These are phyloP conservation scores for Naematelia aurantialba DNA, from an alignment of 768 basidiomycete species.

Conservation along the genomic window DNA sequence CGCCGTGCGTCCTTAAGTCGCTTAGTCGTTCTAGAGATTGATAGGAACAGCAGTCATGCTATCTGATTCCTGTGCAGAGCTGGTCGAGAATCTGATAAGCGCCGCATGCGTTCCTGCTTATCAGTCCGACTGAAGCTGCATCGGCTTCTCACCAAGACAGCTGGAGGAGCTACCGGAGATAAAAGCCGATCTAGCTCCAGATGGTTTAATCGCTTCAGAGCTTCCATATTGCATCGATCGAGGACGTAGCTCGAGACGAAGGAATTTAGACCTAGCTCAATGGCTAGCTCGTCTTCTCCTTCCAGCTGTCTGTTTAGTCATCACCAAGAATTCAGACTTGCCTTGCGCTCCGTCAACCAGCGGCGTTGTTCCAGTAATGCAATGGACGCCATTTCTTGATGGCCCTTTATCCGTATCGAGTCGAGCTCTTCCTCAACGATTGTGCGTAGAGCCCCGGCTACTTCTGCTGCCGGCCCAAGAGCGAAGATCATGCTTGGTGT, in stretches of 20 bases:
- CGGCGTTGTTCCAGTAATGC: not conserved
- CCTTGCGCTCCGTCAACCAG: not conserved
- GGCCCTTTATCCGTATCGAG: not conserved
- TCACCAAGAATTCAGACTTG: not conserved
- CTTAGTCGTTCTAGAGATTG: too few species aligned
- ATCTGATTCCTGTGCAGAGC: too few species aligned
- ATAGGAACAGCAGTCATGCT: too few species aligned
- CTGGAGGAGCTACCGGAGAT: not conserved
- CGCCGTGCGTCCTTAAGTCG: too few species aligned
- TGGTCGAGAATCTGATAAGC: too few species aligned
- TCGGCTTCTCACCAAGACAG: not conserved
- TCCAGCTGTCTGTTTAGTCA: not conserved
- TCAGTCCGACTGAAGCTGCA: too few species aligned
- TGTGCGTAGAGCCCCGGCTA: not conserved
- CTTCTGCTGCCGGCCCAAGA: not conserved
- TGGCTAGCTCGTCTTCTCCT: not conserved
- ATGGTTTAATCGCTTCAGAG: not conserved
- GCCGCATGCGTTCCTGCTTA: too few species aligned
- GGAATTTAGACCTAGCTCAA: not conserved
- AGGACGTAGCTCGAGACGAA: not conserved
- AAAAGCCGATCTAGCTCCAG: not conserved
- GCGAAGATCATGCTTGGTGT: not conserved
- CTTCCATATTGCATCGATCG: not conserved
- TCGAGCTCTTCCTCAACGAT: conserved; percentile 1
- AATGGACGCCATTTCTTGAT: not conserved